These are phyloP conservation scores for Echria macrotheca DNA, from an alignment of 495 filamentous ascomycete species.

Conservation along the genomic window DNA sequence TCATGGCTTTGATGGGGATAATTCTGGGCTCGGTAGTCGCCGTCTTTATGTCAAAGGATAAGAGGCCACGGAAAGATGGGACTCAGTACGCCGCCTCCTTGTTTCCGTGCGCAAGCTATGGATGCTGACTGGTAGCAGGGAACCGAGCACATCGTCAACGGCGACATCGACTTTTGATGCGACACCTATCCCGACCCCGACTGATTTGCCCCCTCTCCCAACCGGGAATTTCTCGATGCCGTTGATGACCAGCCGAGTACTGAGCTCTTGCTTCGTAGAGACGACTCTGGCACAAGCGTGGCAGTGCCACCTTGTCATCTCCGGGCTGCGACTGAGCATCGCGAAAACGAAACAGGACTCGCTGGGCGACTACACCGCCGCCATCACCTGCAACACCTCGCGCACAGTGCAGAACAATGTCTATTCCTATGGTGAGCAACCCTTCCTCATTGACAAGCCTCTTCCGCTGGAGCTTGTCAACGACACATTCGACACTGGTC, in stretches of 20 bases:
- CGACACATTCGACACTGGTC: conserved; percentile 52
- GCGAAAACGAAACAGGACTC: conserved; percentile 7
- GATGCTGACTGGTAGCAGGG: conserved; percentile 19
- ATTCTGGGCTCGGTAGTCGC: conserved; percentile 56
- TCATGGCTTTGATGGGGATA: conserved; percentile 54
- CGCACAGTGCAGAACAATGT: conserved; percentile 28
- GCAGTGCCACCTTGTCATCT: conserved; percentile 52
- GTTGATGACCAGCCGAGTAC: conserved; percentile 48
- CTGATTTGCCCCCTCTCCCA: conserved; percentile 53
- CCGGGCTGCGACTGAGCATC: conserved; percentile 31
- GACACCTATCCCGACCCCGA: conserved; percentile 52
- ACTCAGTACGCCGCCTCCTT: neutral
- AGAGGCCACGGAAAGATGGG: conserved; percentile 18
- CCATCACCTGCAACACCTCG: conserved; percentile 30
- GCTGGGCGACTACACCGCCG: conserved; percentile 28
- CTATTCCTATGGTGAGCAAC: conserved; percentile 69
- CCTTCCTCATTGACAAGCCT: conserved; percentile 49
- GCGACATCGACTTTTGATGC: conserved; percentile 57
- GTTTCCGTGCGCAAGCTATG: neutral
- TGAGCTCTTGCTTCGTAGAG: conserved; percentile 62
- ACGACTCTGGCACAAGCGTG: conserved; percentile 58
- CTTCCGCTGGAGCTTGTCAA: conserved; percentile 55
- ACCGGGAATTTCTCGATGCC: conserved; percentile 62
- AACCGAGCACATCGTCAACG: conserved; percentile 16
- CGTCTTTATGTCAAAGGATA: conserved; percentile 27